phyloP scores from a whole-genome alignment of 805 yeast genomes.

The Candida gorgasii region DNA sequence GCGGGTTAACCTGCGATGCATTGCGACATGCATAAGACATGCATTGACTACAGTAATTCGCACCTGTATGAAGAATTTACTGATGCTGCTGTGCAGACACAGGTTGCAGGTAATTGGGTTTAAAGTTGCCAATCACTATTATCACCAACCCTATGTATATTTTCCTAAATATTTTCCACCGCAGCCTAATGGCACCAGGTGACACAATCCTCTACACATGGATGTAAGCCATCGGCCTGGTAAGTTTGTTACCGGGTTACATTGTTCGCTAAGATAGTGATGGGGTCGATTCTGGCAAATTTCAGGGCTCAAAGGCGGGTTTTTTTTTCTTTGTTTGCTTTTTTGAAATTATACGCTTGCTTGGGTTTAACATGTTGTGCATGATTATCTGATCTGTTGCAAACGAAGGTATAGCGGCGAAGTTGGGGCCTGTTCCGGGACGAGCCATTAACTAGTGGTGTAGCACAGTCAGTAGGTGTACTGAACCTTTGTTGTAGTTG shows the following conservation, averaged over 20 bases:
- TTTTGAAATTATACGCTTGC: not conserved
- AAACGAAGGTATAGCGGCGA: no score
- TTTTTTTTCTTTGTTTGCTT: not conserved
- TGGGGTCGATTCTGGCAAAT: no score
- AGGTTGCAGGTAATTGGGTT: not conserved
- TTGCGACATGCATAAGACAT: not conserved
- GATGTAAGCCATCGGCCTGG: no score
- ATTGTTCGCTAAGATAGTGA: not conserved
- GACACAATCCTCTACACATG: no score
- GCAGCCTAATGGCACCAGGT: no score
- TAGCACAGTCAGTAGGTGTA: no score
- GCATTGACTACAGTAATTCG: not conserved
- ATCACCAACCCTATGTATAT: no score
- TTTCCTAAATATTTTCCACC: not conserved
- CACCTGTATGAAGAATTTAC: constrained; percentile 1
- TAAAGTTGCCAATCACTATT: not conserved
- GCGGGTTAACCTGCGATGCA: constrained; percentile 3
- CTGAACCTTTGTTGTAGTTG: no score
- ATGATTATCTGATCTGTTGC: no score
- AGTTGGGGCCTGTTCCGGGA: no score
- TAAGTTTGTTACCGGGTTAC: no score
- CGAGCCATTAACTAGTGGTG: no score
- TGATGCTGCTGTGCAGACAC: constrained; percentile 1
- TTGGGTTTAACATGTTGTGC: not conserved
- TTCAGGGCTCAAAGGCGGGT: not conserved